Percentiles rank a stretch among this genome's conserved stretches.
phyloP scores from a whole-genome alignment of 768 basidiomycete species.

The Rhizopogon rudus region DNA sequence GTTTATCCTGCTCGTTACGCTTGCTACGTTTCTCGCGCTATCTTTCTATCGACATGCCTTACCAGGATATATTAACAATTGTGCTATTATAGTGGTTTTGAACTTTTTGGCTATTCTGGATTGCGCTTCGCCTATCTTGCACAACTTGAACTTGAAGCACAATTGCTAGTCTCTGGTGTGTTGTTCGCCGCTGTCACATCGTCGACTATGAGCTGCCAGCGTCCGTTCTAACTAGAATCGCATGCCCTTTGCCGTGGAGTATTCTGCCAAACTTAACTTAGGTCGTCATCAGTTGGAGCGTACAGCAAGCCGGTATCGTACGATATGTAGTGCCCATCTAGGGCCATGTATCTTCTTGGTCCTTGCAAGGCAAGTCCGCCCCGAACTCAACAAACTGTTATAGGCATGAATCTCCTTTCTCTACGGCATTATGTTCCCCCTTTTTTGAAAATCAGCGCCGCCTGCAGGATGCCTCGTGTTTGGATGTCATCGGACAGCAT shows the following conservation, averaged over 20 bases:
- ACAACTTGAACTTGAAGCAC: not conserved
- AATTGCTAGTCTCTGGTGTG: not conserved
- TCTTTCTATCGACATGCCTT: constrained; percentile 1
- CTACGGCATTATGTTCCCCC: not conserved
- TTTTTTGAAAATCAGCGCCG: not conserved
- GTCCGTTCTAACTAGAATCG: not conserved
- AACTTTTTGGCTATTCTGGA: not conserved
- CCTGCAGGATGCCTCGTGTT: not conserved
- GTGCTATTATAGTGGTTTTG: constrained; percentile 1
- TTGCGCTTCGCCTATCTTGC: not conserved
- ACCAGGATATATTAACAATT: constrained; percentile 3
- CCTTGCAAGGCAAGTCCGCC: not conserved
- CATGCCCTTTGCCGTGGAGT: too few relatives aligned
- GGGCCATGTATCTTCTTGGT: not conserved
- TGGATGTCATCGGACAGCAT: not conserved
- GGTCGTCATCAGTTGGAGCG: not conserved
- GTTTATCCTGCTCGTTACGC: not conserved
- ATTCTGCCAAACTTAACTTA: not conserved
- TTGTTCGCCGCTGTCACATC: not conserved
- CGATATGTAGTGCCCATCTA: not conserved
- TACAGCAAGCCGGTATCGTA: not conserved
- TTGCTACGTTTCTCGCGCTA: constrained; percentile 10
- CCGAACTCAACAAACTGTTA: not conserved
- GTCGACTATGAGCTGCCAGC: not conserved
- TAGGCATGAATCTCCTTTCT: not conserved